Base-by-base conservation (phyloP, 1,139 yeast species). In the Yamadazyma jaroonii region DNA sequence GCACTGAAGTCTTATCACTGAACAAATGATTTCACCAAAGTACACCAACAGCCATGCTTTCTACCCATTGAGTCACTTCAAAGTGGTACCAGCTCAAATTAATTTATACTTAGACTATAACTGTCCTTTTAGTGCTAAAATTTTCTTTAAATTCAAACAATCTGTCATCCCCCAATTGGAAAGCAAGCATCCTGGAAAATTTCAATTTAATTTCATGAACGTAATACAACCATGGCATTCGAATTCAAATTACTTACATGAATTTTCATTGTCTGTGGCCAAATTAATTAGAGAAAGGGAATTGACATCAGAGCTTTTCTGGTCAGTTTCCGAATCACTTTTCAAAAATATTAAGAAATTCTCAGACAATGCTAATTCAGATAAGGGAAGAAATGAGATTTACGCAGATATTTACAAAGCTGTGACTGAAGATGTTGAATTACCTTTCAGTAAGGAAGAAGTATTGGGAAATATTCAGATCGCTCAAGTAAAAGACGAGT, bases 191-290 rank as follows among this genome's bases (percentile, higher is more conserved):
- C 78, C 81, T 0, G 72, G 69, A 37, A 57, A 70, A 44, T 77
- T 81, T 50, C 79, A 79, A 49, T 68, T 82, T 41, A 73, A 76
- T 3, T 72, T 76, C 54, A 72, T 82, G 45, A 81, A 84, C 49
- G 88, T 82, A 25, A 68, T 84, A 27, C 95, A 87, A 59, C 92
- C 94, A 47, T 87, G 95, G 95, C 96, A 87, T 56, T 81, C 92
- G 24, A 74, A 78, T 38, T 81, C 90, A 1, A 73, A 76, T 8
- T 63, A 78, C 34, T 67, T 81, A 32, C 81, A 84, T 53, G 96
- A 88, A 52, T 84, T 86, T 31, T 74, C 84, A 0, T 59, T 88
- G 32, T 92, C 82, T 0, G 81, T 84, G 24, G 84, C 85, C 9
- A 65, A 68, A 40, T 57, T 81, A 35, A 72, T 73, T 22, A 81